These are phyloP conservation scores for Polygonum maritimum DNA, from an alignment of 148 eudicot genomes.

Conservation along the genomic window DNA sequence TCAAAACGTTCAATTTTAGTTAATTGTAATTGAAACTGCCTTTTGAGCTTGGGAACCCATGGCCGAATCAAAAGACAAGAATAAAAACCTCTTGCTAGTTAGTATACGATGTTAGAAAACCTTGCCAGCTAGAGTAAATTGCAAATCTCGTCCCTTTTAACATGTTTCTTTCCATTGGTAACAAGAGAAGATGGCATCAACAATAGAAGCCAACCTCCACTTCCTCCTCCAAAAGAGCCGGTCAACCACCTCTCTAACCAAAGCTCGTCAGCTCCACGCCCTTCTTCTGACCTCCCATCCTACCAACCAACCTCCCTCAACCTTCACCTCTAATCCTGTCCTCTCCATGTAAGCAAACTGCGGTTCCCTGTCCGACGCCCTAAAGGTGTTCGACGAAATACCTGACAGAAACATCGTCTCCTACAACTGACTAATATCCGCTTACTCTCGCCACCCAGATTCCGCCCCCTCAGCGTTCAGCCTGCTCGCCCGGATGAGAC, in stretches of 20 bases:
- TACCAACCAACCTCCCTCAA: slow-evolving; percentile 17
- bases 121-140: not conserved
- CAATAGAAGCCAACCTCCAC: not conserved
- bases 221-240: slow-evolving; percentile 43
- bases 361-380: slow-evolving; percentile 42
- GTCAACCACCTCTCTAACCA: slow-evolving; percentile 33
- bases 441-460: slow-evolving; percentile 46
- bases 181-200: not conserved
- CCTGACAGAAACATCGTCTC: slow-evolving; percentile 58
- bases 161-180: not conserved
- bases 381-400: slow-evolving; percentile 72
- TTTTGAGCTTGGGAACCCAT: slow-evolving; percentile 60
- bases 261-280: slow-evolving; percentile 58
- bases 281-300: slow-evolving; percentile 45
- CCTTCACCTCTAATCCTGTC: slow-evolving; percentile 55
- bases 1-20: slow-evolving; percentile 17
- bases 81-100: not conserved
- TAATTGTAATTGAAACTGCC: slow-evolving; percentile 31
- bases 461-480: slow-evolving; percentile 21
- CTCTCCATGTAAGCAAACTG: slow-evolving; percentile 57
- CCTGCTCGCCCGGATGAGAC: slow-evolving; percentile 34
- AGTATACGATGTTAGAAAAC: not conserved
- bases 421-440: slow-evolving; percentile 50
- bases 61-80: slow-evolving; percentile 43
- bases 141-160: not conserved